Base-by-base conservation (phyloP, 331 rosid genomes). In the Malus hybrid region DNA sequence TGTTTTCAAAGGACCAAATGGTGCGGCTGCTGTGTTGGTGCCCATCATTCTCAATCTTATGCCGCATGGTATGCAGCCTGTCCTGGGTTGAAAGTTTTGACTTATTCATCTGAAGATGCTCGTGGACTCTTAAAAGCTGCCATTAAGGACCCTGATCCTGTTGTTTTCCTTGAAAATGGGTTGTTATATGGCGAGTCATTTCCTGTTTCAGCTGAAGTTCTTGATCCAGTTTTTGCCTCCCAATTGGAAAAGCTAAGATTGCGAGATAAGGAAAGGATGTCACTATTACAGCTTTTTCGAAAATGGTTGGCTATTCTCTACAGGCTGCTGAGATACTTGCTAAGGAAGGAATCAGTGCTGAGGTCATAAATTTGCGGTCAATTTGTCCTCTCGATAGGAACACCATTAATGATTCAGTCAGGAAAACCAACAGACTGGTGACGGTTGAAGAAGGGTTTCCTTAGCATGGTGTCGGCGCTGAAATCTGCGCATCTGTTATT, bases 371-470 rank as follows among this genome's bases (percentile, higher is more conserved):
- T 76, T 84, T 95, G 85, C 89, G 99, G 31, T 85, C 97, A 34
- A 95, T 95, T 84, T 90, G 97, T 33, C 99, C 99, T 19, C 89
- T 95, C 55, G 99, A 95, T 86, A 90, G 97, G 83, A 65, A 92
- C 70, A 89, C 97, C 19, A 92, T 95, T 76, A 95, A 95, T 77
- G 76, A 96, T 57, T 95, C 97, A 46, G 99, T 95, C 16, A 85
- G 97, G 87, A 95, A 95, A 83, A 95, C 99, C 80, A 95, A 86
- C 86, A 87, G 97, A 78, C 76, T 95, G 27, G 87, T 95, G 67
- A 95, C 99, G 42, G 91, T 95, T 70, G 99, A 95, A 86, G 99
- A 95, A 89, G 97, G 99, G 71, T 90, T 92, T 84, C 99, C 99
- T 78, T 97, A 95, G 93, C 97, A 95, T 75, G 97, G 99, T 63